These are phyloP conservation scores for Saussurea involucrata DNA, from an alignment of 129 eudicot species.

Conservation along the genomic window DNA sequence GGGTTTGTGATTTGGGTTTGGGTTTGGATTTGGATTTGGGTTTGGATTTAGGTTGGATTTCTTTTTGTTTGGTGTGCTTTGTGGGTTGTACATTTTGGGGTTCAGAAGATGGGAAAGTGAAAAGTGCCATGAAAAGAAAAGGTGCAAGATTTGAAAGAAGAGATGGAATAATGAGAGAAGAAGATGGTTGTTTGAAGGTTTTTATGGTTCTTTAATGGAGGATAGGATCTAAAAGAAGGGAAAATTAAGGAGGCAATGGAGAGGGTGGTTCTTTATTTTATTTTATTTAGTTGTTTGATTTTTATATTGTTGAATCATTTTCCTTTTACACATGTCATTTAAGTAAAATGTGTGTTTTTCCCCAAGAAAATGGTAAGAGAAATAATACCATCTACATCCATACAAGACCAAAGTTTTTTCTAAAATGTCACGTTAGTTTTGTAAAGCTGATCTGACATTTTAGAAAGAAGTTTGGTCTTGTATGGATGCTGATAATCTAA, in stretches of 20 bases:
- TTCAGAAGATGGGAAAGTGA: slow-evolving; percentile 44
- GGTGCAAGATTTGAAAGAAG: not conserved
- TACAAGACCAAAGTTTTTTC: no score
- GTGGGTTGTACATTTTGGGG: slow-evolving; percentile 31
- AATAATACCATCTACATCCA: no score
- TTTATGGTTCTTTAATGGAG: slow-evolving; percentile 45
- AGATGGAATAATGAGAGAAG: slow-evolving; percentile 10
- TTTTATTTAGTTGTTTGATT: no score
- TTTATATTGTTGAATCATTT: no score
- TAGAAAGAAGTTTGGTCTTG: no score
- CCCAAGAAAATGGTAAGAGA: no score
- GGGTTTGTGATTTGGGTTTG: slow-evolving; percentile 28
- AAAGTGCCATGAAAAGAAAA: slow-evolving; percentile 41
- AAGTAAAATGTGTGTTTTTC: no score
- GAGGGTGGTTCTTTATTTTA: slow-evolving; percentile 15
- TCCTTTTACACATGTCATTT: no score
- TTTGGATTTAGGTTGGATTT: slow-evolving; percentile 24
- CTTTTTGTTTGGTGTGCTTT: slow-evolving; percentile 24
- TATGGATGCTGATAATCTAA: no score
- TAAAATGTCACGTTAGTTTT: no score
- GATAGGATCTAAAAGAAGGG: slow-evolving; percentile 40
- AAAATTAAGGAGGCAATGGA: slow-evolving; percentile 23
- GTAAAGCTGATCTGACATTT: no score
- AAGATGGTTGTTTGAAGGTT: slow-evolving; percentile 24
- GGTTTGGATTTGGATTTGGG: slow-evolving; percentile 20